Evolutionary conservation across 148 eudicot genomes (phyloP).

Genomic region (Amaranthus cruentus): DNA sequence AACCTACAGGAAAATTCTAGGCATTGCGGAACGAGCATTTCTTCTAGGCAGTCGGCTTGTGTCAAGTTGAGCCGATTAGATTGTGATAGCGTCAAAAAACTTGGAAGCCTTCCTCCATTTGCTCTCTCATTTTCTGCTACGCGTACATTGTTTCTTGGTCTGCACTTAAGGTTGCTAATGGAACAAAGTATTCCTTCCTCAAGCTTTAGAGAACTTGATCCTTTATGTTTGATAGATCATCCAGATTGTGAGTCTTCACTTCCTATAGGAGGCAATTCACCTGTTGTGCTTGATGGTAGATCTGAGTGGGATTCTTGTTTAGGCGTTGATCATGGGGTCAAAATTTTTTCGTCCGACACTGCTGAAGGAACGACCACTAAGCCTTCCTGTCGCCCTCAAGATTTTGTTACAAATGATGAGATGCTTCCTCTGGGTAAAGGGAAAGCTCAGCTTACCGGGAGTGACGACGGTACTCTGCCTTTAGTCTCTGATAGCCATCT

Average conservation of each 20-base stretch:
- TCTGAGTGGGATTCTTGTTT: constrained; percentile 22
- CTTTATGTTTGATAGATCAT: constrained; percentile 28
- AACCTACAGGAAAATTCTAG: constrained; percentile 31
- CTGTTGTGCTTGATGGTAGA: constrained; percentile 18
- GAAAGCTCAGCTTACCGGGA: constrained; percentile 20
- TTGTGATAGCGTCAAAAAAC: constrained; percentile 33
- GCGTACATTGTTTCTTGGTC: constrained; percentile 56
- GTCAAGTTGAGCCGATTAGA: constrained; percentile 25
- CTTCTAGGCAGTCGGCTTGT: constrained; percentile 32
- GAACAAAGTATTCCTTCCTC: constrained; percentile 51
- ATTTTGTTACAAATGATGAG: constrained; percentile 19
- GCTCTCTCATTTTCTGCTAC: constrained; percentile 71
- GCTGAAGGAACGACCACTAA: constrained; percentile 22
- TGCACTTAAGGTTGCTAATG: constrained; percentile 78
- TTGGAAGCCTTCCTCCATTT: constrained; percentile 45
- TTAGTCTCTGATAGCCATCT: constrained; percentile 19
- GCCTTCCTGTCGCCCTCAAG: constrained; percentile 26
- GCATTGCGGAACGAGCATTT: constrained; percentile 21
- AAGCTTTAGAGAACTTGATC: constrained; percentile 35
- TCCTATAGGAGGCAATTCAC: constrained; percentile 20
- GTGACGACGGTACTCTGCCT: constrained; percentile 14
- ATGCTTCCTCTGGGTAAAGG: constrained; percentile 11
- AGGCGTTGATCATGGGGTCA: constrained; percentile 10
- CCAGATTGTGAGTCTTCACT: constrained; percentile 27
- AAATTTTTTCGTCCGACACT: constrained; percentile 19